Base-by-base conservation (phyloP, 768 basidiomycete species). In the Megacollybia marginata region DNA sequence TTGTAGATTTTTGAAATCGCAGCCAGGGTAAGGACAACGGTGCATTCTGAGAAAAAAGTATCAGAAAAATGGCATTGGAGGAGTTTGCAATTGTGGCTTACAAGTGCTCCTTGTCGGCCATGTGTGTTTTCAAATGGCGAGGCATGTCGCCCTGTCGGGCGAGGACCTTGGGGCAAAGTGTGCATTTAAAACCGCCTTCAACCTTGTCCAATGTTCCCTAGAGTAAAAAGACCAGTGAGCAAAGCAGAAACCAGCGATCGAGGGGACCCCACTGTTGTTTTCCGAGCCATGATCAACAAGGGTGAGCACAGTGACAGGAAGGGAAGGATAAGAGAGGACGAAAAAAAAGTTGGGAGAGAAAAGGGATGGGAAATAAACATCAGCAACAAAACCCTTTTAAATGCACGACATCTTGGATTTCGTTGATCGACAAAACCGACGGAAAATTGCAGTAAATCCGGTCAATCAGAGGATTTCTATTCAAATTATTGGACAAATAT, bases 111-210 rank as follows among this genome's bases (percentile, higher is more conserved):
- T 55, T 56, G 7, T 52, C 38, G 33, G 52, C 44, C 16, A 52
- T 46, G 36, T 59, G 59, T 16, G 51, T 44, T 42, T 50, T 51
- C 49, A 59, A 59, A 49, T 60, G 59, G 10, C 58, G 58, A 16
- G 56, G 45, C 35, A 60, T 48, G 43, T 60, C 59, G 28, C 52
- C 51, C 20, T 50, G 45, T 7, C 59, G 59, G 42, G 53, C 52
- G 19, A 60, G 23, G 12, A 44, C 47, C 31, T 49, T 53, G 43
- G 48, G 52, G 49, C 59, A 60, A 13, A 57, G 11, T 32, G 49
- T 47, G 43, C 55, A 54, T 32, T 13, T 48, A 15, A 48, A 40
- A n/a, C 47, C 51, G 48, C 31, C 34, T 35, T 32, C 18, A 12
- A 23, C 47, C 31, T 31, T 19, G 16, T 49, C 33, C 48, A 9